Evolutionary conservation across 768 basidiomycete species (phyloP), one percentile per base, ranked within the genome.

Genomic region (Sporobolomyces pararoseus): DNA sequence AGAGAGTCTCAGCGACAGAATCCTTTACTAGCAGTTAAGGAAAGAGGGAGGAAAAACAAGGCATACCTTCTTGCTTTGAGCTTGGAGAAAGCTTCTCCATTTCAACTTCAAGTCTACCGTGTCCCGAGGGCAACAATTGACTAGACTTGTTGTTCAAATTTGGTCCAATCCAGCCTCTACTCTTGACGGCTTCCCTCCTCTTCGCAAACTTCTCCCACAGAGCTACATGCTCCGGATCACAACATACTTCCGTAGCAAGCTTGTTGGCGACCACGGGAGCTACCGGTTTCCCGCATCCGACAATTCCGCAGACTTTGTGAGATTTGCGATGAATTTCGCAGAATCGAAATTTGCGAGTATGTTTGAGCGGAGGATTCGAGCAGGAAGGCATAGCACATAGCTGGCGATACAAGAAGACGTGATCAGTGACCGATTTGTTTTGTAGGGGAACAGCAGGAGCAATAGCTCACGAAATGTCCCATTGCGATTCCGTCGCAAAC

Each of bases 401-500:
- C 71, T 72, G n/a, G 44, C 17, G 14, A n/a, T 5, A 23, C 16
- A 27, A n/a, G 5, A 25, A 12, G 7, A 25, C 7, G 4, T 25
- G 16, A 29, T 27, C 42, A 29, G 32, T 16, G 2, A 34, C 34
- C 35, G 12, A 58, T 6, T 39, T 5, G 16, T 13, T 21, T 12
- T n/a, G 39, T 5, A 58, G 55, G 13, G 34, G 37, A 31, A n/a
- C n/a, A 21, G 9, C 27, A 42, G 37, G 25, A 25, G n/a, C n/a
- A n/a, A n/a, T n/a, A 27, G 2, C 71, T 34, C 4, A 65, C 71
- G 1, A 42, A 25, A 7, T 72, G 66, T 2, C 71, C 71, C 14
- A 72, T 50, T n/a, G 42, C 21, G 29, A 68, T 57, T 0, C 71
- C 71, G 53, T 72, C 71, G 47, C 57, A 61, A 10, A 72, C 66